These are phyloP conservation scores for Rehmannia glutinosa DNA, from an alignment of 257 asterid species.

Conservation along the genomic window DNA sequence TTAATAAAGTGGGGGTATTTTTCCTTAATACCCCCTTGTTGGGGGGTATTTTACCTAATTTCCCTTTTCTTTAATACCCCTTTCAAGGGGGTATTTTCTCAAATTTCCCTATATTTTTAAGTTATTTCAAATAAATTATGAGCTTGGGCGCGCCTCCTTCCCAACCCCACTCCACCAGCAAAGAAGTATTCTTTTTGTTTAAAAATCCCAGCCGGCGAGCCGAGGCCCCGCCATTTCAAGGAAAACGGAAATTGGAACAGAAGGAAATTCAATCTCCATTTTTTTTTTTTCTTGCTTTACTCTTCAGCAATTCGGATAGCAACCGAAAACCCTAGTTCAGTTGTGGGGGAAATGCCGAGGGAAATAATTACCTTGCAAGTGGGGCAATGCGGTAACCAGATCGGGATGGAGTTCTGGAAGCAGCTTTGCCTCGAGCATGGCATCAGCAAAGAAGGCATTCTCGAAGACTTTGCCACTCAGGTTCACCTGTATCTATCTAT, in stretches of 20 bases:
- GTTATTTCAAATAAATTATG: too few species aligned
- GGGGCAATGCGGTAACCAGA: conserved; percentile 99
- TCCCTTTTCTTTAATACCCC: too few species aligned
- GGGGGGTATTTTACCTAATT: too few species aligned
- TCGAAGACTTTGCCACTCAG: conserved; percentile 97
- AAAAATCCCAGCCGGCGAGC: too few species aligned
- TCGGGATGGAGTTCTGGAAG: conserved; percentile 99
- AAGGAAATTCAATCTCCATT: neutral
- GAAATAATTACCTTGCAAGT: conserved; percentile 93
- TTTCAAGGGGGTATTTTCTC: too few species aligned
- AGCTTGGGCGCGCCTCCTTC: too few species aligned
- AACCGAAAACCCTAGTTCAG: conserved; percentile 33
- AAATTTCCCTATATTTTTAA: too few species aligned
- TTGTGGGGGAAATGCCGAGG: conserved; percentile 66
- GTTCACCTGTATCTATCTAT: neutral
- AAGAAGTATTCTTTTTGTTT: too few species aligned
- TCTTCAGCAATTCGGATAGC: neutral
- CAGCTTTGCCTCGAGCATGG: conserved; percentile 99
- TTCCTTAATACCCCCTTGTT: too few species aligned
- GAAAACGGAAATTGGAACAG: too few species aligned
- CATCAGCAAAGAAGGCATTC: conserved; percentile 94
- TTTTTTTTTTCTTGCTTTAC: neutral
- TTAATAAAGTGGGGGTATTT: too few species aligned
- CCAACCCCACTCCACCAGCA: too few species aligned
- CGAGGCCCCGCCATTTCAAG: neutral